Percentiles rank a stretch among this genome's conserved stretches.
These are phyloP conservation scores for Tetradesmus obliquus DNA, from an alignment of 139 green algal species.

Conservation along the genomic window DNA sequence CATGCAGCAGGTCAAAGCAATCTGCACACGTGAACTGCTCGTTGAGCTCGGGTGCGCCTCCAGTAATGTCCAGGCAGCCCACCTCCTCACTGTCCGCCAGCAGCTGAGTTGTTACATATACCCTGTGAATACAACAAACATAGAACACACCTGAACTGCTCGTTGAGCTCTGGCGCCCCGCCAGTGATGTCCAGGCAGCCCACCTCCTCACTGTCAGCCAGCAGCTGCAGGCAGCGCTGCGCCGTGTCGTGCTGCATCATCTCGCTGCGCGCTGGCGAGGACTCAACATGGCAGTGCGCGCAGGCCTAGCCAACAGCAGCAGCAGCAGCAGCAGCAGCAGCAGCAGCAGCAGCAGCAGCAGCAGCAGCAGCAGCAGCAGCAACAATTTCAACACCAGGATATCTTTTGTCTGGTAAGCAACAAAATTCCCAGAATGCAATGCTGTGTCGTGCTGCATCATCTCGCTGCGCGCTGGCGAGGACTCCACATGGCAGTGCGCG, in stretches of 20 bases:
- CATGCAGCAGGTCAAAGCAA: not conserved
- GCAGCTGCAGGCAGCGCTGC: slow-evolving; percentile 79
- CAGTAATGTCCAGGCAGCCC: slow-evolving; percentile 92
- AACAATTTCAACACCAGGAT: too few species aligned
- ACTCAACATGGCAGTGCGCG: slow-evolving; percentile 98
- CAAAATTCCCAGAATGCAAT: too few species aligned
- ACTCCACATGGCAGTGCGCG: not conserved
- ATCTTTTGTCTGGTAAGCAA: too few species aligned
- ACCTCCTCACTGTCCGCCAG: slow-evolving; percentile 63
- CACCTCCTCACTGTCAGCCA: slow-evolving; percentile 60
- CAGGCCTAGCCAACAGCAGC: slow-evolving; percentile 67
- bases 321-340: too few species aligned
- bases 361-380: too few species aligned
- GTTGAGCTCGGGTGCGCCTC: slow-evolving; percentile 94
- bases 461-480: not conserved
- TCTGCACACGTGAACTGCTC: slow-evolving; percentile 76
- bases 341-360: too few species aligned
- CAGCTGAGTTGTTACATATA: slow-evolving; percentile 63
- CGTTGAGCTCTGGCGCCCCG: slow-evolving; percentile 92
- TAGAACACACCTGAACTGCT: slow-evolving; percentile 76
- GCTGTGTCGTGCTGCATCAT: not conserved
- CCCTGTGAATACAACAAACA: not conserved
- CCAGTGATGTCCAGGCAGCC: slow-evolving; percentile 94
- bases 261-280: slow-evolving; percentile 79
- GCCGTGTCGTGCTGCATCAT: slow-evolving; percentile 61